Percentiles rank a stretch among this genome's conserved stretches.
phyloP scores from a whole-genome alignment of 768 basidiomycete species.

The Lactarius psammicola region DNA sequence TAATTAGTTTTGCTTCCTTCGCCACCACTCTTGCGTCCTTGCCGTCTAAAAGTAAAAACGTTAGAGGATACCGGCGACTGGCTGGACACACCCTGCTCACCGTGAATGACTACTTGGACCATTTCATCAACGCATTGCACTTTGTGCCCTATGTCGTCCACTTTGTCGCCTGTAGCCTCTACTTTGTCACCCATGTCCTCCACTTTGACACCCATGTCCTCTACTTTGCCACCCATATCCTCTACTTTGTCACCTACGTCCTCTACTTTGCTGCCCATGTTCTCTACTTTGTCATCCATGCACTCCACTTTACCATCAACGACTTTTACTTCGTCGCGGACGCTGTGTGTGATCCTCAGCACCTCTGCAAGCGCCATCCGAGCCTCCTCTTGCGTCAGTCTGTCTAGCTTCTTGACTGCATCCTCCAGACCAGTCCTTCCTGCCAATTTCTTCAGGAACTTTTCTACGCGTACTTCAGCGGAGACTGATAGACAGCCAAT shows the following conservation, averaged over 20 bases:
- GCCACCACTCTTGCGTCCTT: background rate
- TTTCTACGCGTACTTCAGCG: background rate
- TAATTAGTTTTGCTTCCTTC: background rate
- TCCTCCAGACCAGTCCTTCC: background rate
- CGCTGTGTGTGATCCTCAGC: too few relatives aligned
- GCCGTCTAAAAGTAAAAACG: too few relatives aligned
- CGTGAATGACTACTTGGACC: background rate
- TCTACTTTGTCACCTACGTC: background rate
- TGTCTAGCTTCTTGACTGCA: too few relatives aligned
- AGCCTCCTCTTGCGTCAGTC: too few relatives aligned
- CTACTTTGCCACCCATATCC: background rate
- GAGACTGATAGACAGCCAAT: background rate
- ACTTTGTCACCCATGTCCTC: background rate
- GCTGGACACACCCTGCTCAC: too few relatives aligned
- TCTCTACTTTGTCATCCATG: background rate
- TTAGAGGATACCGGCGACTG: too few relatives aligned
- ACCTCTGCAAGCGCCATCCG: too few relatives aligned
- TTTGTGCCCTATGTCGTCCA: background rate
- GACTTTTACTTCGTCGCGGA: background rate
- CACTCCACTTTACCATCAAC: background rate
- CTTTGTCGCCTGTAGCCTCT: background rate
- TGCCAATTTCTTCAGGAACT: background rate
- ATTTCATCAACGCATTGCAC: background rate
- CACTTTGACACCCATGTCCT: background rate
- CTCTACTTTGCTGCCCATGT: background rate